These are phyloP conservation scores for Alternaria gansuensis DNA, from an alignment of 2,329 filamentous ascomycete genomes.

Conservation along the genomic window DNA sequence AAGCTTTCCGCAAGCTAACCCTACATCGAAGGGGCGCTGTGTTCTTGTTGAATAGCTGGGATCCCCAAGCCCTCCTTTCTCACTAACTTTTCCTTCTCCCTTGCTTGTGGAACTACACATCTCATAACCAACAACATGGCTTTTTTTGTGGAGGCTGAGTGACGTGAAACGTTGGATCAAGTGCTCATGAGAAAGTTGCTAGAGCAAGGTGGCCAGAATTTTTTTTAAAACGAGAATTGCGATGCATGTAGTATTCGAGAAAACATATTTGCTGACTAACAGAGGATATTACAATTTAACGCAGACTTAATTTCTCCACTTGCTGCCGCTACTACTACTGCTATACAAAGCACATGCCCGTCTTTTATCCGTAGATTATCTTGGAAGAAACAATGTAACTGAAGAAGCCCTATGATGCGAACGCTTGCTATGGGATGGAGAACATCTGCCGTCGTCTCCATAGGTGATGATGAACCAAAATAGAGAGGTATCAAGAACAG, in stretches of 20 bases:
- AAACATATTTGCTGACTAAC: background rate
- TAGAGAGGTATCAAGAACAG: conserved; percentile 42
- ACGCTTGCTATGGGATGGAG: conserved; percentile 35
- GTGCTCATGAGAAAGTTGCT: background rate
- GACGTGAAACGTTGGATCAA: background rate
- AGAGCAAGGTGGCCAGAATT: background rate
- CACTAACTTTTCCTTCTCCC: background rate
- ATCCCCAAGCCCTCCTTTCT: background rate
- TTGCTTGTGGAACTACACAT: background rate
- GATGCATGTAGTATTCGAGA: background rate
- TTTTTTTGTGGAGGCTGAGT: background rate
- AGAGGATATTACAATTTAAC: conserved; percentile 31
- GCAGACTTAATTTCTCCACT: conserved; percentile 10
- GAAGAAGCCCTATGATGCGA: conserved; percentile 20
- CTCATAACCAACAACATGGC: conserved; percentile 9
- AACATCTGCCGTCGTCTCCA: conserved; percentile 30
- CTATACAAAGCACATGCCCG: conserved; percentile 31
- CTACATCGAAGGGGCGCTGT: conserved; percentile 7
- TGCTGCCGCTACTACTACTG: conserved; percentile 14
- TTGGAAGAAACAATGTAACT: conserved; percentile 21
- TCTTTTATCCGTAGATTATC: conserved; percentile 15
- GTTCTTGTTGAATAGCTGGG: conserved; percentile 16
- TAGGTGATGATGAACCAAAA: conserved; percentile 20
- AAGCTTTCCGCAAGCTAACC: conserved; percentile 1
- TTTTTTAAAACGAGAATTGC: background rate